phyloP scores from a whole-genome alignment of 2,329 filamentous ascomycete genomes.

The Aspergillus sp. region DNA sequence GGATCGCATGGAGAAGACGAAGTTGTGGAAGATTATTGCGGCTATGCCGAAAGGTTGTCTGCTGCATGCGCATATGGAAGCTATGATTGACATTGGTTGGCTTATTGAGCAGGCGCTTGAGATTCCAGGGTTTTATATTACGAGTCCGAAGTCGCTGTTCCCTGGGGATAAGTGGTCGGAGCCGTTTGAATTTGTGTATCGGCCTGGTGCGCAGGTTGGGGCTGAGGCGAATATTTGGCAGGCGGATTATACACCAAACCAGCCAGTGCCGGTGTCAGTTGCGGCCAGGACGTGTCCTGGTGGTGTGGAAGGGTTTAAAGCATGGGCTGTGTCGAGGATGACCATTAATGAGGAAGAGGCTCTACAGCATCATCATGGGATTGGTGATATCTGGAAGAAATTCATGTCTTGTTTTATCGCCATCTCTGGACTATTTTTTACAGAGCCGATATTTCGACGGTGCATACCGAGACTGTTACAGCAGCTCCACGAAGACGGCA shows the following conservation, averaged over 20 bases:
- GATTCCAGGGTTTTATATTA: conserved; percentile 8
- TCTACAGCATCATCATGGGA: conserved; percentile 12
- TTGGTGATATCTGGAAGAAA: conserved; percentile 13
- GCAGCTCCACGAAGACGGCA: conserved; percentile 12
- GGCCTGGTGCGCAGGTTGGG: background rate
- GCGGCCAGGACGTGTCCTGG: conserved; percentile 6
- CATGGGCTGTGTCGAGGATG: conserved; percentile 11
- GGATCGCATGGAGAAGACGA: conserved; percentile 7
- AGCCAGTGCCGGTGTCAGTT: background rate
- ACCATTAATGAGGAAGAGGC: conserved; percentile 13
- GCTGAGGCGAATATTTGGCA: conserved; percentile 6
- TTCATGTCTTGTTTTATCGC: conserved; percentile 7
- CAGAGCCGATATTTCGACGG: conserved; percentile 12
- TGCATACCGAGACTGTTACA: conserved; percentile 10
- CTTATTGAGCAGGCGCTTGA: conserved; percentile 13
- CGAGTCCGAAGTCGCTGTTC: conserved; percentile 3
- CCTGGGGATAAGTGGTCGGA: background rate
- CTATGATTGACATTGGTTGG: conserved; percentile 16
- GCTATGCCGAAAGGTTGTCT: conserved; percentile 15
- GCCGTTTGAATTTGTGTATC: conserved; percentile 8
- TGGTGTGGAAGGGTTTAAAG: conserved; percentile 4
- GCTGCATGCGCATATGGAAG: conserved; percentile 16
- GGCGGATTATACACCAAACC: conserved; percentile 1
- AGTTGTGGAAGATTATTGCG: conserved; percentile 8
- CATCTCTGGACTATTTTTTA: conserved; percentile 11